A percentile compares a stretch with the other conserved stretches of the same genome.
Conservation (phyloP, 2,329 filamentous ascomycete species). For the Phyllosticta ampelicida region DNA sequence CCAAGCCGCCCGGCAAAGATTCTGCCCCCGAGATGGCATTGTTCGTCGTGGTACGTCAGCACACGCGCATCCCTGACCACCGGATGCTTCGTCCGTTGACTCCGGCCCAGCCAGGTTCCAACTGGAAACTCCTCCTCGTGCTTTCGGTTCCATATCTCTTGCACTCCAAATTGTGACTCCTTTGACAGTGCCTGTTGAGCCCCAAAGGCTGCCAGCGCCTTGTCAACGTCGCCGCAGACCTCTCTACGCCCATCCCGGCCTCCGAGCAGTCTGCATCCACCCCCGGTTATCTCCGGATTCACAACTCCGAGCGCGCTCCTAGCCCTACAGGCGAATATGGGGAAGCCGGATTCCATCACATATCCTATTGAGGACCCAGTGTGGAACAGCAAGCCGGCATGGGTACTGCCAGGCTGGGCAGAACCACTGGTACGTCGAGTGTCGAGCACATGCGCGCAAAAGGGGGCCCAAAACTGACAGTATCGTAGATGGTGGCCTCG, state of each 20-base stretch:
- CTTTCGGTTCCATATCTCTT: background rate
- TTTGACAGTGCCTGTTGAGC: background rate
- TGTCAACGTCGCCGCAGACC: background rate
- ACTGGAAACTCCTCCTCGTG: background rate
- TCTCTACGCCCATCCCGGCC: background rate
- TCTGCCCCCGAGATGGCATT: background rate
- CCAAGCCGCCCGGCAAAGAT: background rate
- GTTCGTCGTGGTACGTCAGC: background rate
- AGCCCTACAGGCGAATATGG: background rate
- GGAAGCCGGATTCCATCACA: conserved; percentile 11
- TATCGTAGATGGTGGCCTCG: conserved; percentile 36
- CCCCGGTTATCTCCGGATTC: background rate
- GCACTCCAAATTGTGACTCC: background rate
- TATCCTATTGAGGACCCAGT: conserved; percentile 17
- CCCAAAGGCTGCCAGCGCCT: background rate
- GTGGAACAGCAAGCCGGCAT: conserved; percentile 32
- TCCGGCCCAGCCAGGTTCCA: background rate
- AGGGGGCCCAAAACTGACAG: background rate
- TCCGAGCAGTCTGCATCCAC: background rate
- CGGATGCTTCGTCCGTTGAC: background rate
- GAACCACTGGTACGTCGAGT: conserved; percentile 27
- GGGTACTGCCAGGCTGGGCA: conserved; percentile 33
- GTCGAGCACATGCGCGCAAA: background rate
- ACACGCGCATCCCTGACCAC: background rate
- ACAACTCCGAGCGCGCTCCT: background rate